Evolutionary conservation across 2,329 filamentous ascomycete genomes (phyloP), one percentile per base, ranked within the genome.

Genomic region (Xylariaceae sp.): DNA sequence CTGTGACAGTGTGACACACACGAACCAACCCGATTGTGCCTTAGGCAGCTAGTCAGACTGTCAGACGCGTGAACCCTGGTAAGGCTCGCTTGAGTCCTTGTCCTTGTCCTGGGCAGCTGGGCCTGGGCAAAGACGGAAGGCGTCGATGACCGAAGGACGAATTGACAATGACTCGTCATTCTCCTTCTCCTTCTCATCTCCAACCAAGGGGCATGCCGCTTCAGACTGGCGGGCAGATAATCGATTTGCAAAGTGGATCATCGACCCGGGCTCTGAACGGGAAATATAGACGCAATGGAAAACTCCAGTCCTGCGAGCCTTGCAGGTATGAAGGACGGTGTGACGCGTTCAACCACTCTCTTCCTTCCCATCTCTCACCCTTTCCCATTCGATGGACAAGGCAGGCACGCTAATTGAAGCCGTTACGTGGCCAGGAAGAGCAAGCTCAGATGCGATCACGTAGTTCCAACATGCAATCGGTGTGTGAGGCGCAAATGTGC

Each of bases 391-490:
- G 31, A 32, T n/a, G 13, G 8, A 8, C 31, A 42, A 13, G 19
- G 31, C 24, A 24, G 21, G 21, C 53, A 34, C 56, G 52, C 50
- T 40, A 34, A 30, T 31, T 41, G 34, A 50, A 38, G 36, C 33
- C 40, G 41, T 6, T 24, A 49, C 44, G 43, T 42, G 39, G 38
- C 40, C 36, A 57, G 60, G 38, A 57, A 58, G 46, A 59, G 55
- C 36, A 63, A 63, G 43, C 48, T 62, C 23, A 53, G 51, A 35
- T 63, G 59, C 43, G 59, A 62, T 42, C 60, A 63, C 50, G 48
- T 54, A 36, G 52, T 61, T n/a, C 60, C 60, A 14, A 44, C 42
- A 18, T 63, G 60, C 36, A 54, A 54, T 32, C 52, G 59, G 18
- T 62, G 59, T 41, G 46, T 62, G 27, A 59, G 44, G 47, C 52